These are phyloP conservation scores for Effrenium voratum DNA, from an alignment of 73 alveolate genomes.

Conservation along the genomic window DNA sequence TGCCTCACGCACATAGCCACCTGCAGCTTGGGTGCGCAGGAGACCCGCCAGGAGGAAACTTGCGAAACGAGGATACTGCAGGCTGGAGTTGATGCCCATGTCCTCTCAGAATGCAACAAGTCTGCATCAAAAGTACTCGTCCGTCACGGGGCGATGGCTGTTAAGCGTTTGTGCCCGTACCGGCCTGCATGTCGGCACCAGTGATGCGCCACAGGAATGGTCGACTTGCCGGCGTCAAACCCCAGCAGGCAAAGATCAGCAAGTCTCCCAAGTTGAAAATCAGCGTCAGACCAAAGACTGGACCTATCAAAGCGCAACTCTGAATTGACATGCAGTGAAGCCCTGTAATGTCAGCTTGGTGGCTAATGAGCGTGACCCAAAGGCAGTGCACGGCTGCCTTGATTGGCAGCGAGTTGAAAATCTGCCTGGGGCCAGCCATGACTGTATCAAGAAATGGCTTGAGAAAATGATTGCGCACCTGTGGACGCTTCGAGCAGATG, in stretches of 20 bases:
- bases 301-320: neutral
- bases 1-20: too few species aligned
- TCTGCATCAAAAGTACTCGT: too few species aligned
- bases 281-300: constrained; percentile 66
- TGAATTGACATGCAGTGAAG: neutral
- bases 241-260: constrained; percentile 71
- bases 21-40: neutral
- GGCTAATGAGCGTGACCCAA: constrained; percentile 61
- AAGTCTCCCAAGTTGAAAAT: constrained; percentile 61
- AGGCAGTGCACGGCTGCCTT: constrained; percentile 91
- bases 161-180: neutral
- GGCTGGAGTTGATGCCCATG: constrained; percentile 8
- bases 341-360: neutral
- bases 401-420: constrained; percentile 65
- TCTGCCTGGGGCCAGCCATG: constrained; percentile 26
- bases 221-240: constrained; percentile 45
- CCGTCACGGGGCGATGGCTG: too few species aligned
- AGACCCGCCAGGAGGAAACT: constrained; percentile 76
- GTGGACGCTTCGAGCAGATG: constrained; percentile 78
- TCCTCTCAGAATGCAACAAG: neutral
- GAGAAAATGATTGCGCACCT: neutral
- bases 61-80: constrained; percentile 82
- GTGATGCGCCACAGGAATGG: constrained; percentile 73
- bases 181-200: constrained; percentile 20
- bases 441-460: neutral